Conservation (phyloP, 163 green algal genomes). For the Coccomyxa subellipsoidea region DNA sequence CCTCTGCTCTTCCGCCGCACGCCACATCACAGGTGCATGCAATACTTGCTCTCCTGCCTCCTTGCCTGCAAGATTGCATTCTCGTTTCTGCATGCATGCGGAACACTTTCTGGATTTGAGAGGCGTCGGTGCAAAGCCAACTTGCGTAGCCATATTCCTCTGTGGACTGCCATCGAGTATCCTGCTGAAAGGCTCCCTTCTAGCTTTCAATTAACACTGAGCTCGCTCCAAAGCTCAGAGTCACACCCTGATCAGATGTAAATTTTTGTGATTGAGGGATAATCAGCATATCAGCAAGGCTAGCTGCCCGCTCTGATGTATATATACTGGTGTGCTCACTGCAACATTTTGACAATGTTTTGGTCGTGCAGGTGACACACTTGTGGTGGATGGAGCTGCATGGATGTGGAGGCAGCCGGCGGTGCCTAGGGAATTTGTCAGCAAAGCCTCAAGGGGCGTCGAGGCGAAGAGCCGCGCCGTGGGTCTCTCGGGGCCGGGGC, state of each 20-base stretch:
- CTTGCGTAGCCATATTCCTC: no score
- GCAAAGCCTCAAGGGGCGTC: neutral
- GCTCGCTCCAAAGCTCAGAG: no score
- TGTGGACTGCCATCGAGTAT: no score
- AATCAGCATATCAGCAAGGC: no score
- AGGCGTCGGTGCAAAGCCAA: no score
- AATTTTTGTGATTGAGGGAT: no score
- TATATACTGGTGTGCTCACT: neutral
- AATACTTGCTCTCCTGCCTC: neutral
- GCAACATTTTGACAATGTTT: neutral
- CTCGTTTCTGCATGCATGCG: no score
- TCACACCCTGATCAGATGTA: no score
- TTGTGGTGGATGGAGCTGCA: slow-evolving; percentile 86
- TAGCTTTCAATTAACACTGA: no score
- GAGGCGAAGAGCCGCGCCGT: slow-evolving; percentile 5
- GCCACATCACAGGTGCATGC: slow-evolving; percentile 20
- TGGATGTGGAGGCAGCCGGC: slow-evolving; percentile 72
- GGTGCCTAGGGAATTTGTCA: slow-evolving; percentile 32
- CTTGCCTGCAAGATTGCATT: neutral
- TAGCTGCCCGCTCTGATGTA: neutral
- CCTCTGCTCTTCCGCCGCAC: slow-evolving; percentile 47
- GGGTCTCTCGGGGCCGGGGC: neutral
- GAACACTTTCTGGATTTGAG: no score
- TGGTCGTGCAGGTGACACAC: slow-evolving; percentile 50
- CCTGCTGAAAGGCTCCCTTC: no score